phyloP scores from a whole-genome alignment of 2,329 filamentous ascomycete genomes.

The Penicillium fuscoglaucum region DNA sequence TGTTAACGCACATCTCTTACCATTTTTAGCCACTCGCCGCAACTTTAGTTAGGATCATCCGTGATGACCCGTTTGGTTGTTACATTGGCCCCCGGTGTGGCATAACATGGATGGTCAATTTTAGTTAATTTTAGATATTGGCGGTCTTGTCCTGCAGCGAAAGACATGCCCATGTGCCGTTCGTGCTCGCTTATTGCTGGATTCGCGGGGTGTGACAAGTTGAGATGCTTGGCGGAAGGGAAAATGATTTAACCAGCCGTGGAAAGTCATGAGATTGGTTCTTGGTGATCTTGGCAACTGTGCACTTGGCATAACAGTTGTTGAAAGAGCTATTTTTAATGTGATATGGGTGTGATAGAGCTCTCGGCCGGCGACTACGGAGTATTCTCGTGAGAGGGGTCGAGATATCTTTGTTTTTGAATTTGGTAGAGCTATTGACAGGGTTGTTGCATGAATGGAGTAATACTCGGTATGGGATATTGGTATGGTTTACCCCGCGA shows the following conservation, averaged over 20 bases:
- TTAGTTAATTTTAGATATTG: slow-evolving; percentile 5
- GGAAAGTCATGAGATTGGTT: neutral
- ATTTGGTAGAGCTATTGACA: neutral
- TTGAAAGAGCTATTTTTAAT: slow-evolving; percentile 4
- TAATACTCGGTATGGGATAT: neutral
- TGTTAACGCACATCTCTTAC: slow-evolving; percentile 6
- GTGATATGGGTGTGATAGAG: slow-evolving; percentile 6
- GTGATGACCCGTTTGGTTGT: neutral
- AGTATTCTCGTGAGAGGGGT: neutral
- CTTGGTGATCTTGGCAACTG: neutral
- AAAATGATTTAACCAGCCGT: neutral
- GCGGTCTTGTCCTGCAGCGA: neutral
- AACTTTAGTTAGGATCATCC: neutral
- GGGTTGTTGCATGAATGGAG: neutral
- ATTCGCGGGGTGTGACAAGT: neutral
- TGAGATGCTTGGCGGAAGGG: slow-evolving; percentile 10
- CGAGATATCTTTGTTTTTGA: neutral
- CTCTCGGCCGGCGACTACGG: neutral
- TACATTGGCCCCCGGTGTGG: neutral
- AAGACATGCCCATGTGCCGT: neutral
- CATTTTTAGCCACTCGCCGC: neutral
- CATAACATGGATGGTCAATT: neutral
- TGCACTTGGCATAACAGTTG: neutral
- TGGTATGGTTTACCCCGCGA: neutral
- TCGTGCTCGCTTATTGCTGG: neutral